These are phyloP conservation scores for Plasmopara muralis DNA, from an alignment of 352 stramenopile genomes.

Conservation along the genomic window DNA sequence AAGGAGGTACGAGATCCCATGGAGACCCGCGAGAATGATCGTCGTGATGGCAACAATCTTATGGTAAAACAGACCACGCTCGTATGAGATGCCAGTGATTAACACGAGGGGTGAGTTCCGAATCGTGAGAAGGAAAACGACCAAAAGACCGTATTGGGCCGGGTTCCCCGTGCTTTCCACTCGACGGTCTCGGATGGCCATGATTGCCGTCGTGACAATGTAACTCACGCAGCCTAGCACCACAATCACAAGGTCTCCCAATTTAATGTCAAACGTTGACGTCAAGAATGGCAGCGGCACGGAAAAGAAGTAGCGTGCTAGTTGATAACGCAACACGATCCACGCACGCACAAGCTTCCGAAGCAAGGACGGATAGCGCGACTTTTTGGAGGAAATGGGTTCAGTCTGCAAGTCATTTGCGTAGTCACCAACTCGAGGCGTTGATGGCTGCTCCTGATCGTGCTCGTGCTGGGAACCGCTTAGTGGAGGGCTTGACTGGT, in stretches of 20 bases:
- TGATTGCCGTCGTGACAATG: slow-evolving; percentile 14
- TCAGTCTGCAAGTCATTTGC: slow-evolving; percentile 15
- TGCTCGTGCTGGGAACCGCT: not conserved
- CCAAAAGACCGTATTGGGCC: slow-evolving; percentile 26
- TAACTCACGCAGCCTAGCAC: slow-evolving; percentile 18
- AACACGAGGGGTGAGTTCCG: slow-evolving; percentile 40
- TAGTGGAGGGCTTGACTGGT: slow-evolving; percentile 1
- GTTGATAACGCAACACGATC: slow-evolving; percentile 23
- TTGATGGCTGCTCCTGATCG: slow-evolving; percentile 13
- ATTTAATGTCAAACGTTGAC: slow-evolving; percentile 25
- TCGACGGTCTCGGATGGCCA: slow-evolving; percentile 10
- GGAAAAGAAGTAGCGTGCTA: slow-evolving; percentile 25
- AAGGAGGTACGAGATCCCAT: slow-evolving; percentile 39
- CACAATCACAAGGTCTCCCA: slow-evolving; percentile 30
- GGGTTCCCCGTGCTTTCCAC: slow-evolving; percentile 14
- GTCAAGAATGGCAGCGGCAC: slow-evolving; percentile 25
- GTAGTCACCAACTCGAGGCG: slow-evolving; percentile 11
- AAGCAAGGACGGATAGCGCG: slow-evolving; percentile 6
- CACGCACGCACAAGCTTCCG: slow-evolving; percentile 18
- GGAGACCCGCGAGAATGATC: slow-evolving; percentile 29
- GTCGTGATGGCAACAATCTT: slow-evolving; percentile 31
- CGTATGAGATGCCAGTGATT: slow-evolving; percentile 40
- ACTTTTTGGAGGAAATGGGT: slow-evolving; percentile 1
- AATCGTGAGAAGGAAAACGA: slow-evolving; percentile 36
- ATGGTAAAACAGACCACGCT: slow-evolving; percentile 48